A percentile compares a stretch with the other conserved stretches of the same genome.
phyloP scores from a whole-genome alignment of 139 green algal species.

The Chlamydomonas sp. region DNA sequence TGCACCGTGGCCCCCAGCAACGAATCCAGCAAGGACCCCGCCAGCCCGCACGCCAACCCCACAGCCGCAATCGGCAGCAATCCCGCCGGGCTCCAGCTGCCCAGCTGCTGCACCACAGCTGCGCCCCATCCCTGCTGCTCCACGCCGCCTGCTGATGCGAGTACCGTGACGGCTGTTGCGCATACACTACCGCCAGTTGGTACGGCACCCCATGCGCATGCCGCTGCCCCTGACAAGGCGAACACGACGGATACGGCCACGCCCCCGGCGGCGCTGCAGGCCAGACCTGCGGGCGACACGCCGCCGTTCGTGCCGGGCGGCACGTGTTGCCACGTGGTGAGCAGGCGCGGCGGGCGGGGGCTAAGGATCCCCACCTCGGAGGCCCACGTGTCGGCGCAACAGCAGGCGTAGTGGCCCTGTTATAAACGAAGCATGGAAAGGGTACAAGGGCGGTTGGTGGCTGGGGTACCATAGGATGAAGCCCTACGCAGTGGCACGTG shows the following conservation, averaged over 20 bases:
- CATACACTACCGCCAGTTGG: neutral
- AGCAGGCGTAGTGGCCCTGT: constrained; percentile 89
- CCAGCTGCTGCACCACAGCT: no score
- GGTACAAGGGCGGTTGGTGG: no score
- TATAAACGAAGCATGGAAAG: no score
- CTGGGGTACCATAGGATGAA: no score
- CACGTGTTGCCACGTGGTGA: constrained; percentile 82
- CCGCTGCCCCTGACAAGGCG: constrained; percentile 37
- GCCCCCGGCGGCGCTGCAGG: constrained; percentile 74
- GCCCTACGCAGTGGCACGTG: neutral
- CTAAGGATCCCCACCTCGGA: constrained; percentile 77
- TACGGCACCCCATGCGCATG: neutral
- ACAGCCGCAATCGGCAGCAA: constrained; percentile 53
- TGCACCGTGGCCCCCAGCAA: constrained; percentile 94
- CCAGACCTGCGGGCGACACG: constrained; percentile 80
- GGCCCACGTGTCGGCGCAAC: constrained; percentile 74
- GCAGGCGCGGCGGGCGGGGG: constrained; percentile 74
- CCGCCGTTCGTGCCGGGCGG: constrained; percentile 89
- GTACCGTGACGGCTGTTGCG: neutral
- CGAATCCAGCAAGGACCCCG: constrained; percentile 92
- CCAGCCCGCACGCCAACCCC: constrained; percentile 77
- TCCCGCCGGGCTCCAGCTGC: neutral
- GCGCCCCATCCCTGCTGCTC: neutral
- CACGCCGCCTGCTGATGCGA: no score
- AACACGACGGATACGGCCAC: constrained; percentile 77